Conservation (phyloP, 2,329 filamentous ascomycete genomes). For the Xylaria sp. region DNA sequence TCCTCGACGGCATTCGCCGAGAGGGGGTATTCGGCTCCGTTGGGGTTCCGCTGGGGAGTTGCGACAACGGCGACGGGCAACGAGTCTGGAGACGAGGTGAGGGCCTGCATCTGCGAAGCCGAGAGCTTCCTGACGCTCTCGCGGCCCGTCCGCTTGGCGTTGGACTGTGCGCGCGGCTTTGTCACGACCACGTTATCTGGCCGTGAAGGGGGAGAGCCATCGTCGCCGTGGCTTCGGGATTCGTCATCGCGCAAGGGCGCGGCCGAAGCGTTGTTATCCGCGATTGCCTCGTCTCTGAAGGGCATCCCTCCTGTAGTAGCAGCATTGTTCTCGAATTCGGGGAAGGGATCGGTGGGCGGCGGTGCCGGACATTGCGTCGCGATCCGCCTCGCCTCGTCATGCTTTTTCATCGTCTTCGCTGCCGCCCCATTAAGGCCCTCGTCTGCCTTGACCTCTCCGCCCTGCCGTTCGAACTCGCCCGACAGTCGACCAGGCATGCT, state of each 20-base stretch:
- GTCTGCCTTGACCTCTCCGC: constrained; percentile 7
- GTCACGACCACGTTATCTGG: not conserved
- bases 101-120: constrained; percentile 67
- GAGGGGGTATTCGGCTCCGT: constrained; percentile 51
- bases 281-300: not conserved
- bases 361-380: constrained; percentile 37
- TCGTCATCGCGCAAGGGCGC: constrained; percentile 19
- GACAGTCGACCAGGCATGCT: constrained; percentile 35
- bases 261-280: constrained; percentile 19
- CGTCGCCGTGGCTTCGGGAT: constrained; percentile 15
- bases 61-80: constrained; percentile 64
- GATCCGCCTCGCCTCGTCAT: constrained; percentile 14
- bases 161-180: constrained; percentile 41
- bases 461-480: constrained; percentile 17
- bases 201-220: constrained; percentile 19
- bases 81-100: constrained; percentile 67
- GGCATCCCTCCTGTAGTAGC: not conserved
- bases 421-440: not conserved
- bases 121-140: constrained; percentile 66
- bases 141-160: constrained; percentile 42
- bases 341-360: constrained; percentile 35
- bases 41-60: constrained; percentile 46
- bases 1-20: constrained; percentile 54
- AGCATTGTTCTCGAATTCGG: constrained; percentile 28
- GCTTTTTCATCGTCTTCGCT: constrained; percentile 11